Evolutionary conservation across 257 asterid species (phyloP).

Genomic region (Solanum sejunctum): DNA sequence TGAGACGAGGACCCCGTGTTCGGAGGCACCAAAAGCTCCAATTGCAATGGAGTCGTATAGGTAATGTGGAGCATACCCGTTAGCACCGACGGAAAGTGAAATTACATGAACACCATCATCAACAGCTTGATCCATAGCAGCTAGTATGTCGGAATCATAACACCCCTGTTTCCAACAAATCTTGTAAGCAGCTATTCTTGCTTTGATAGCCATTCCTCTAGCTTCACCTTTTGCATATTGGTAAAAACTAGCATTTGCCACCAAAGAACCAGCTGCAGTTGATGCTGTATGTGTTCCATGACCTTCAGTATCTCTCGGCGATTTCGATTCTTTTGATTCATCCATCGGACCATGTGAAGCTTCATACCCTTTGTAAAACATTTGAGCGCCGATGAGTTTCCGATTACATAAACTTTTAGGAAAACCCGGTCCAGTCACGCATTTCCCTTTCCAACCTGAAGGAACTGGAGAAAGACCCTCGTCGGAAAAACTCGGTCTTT

Average conservation of each 20-base stretch:
- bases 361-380: conserved; percentile 56
- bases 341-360: conserved; percentile 27
- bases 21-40: conserved; percentile 66
- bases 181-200: conserved; percentile 79
- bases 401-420: conserved; percentile 43
- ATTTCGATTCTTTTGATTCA: conserved; percentile 29
- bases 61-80: conserved; percentile 57
- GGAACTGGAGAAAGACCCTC: conserved; percentile 61
- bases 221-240: conserved; percentile 77
- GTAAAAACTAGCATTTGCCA: conserved; percentile 58
- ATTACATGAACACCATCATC: conserved; percentile 71
- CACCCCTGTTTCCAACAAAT: conserved; percentile 74
- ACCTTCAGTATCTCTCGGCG: conserved; percentile 92
- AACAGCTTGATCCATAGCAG: conserved; percentile 74
- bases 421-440: conserved; percentile 49
- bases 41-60: conserved; percentile 70
- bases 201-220: conserved; percentile 83
- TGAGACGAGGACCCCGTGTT: conserved; percentile 75
- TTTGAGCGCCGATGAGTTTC: conserved; percentile 69
- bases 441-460: conserved; percentile 60
- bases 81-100: conserved; percentile 77
- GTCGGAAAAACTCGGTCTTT: conserved; percentile 74
- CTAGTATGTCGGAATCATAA: conserved; percentile 79
- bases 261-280: conserved; percentile 81
- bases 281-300: conserved; percentile 96